A percentile compares a stretch with the other conserved stretches of the same genome.
Evolutionary conservation across 2,329 filamentous ascomycete species (phyloP).

Genomic region (Sporothrix sp.): DNA sequence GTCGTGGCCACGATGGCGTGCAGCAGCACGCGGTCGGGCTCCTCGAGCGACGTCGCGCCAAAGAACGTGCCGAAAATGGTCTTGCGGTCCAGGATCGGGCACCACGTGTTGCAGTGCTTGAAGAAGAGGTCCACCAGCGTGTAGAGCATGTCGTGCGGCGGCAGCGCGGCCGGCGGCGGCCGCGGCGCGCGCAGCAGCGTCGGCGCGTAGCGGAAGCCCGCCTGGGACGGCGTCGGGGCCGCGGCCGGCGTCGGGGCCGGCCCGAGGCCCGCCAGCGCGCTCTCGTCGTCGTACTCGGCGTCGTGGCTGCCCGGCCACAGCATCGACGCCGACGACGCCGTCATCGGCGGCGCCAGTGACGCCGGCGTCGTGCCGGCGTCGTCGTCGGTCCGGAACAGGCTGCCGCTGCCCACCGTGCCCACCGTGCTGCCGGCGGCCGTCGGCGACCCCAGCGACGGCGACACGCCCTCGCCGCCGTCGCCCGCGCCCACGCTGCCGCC

Average conservation of each 20-base stretch:
- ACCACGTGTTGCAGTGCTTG: constrained; percentile 74
- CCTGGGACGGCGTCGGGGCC: too few relatives aligned
- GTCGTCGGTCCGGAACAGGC: constrained; percentile 16
- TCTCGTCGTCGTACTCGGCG: constrained; percentile 18
- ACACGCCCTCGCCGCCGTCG: background rate
- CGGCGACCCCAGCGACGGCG: constrained; percentile 1
- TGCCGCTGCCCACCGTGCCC: too few relatives aligned
- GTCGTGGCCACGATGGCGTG: constrained; percentile 86
- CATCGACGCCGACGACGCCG: background rate
- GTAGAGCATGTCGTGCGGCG: constrained; percentile 65
- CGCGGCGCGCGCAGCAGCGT: background rate
- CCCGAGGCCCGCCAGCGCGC: background rate
- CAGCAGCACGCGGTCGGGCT: constrained; percentile 71
- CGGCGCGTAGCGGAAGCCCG: background rate
- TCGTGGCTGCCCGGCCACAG: constrained; percentile 28
- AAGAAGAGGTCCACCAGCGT: constrained; percentile 67
- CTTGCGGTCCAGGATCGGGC: constrained; percentile 76
- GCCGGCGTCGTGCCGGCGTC: constrained; percentile 23
- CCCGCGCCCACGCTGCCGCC: too few relatives aligned
- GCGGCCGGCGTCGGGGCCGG: too few relatives aligned
- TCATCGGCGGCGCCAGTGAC: background rate
- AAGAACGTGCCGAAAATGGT: constrained; percentile 78
- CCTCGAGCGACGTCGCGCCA: constrained; percentile 63
- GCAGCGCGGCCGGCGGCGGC: constrained; percentile 45
- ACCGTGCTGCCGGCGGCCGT: constrained; percentile 6